phyloP scores from a whole-genome alignment of 2,329 filamentous ascomycete genomes.

The Nemania serpens region DNA sequence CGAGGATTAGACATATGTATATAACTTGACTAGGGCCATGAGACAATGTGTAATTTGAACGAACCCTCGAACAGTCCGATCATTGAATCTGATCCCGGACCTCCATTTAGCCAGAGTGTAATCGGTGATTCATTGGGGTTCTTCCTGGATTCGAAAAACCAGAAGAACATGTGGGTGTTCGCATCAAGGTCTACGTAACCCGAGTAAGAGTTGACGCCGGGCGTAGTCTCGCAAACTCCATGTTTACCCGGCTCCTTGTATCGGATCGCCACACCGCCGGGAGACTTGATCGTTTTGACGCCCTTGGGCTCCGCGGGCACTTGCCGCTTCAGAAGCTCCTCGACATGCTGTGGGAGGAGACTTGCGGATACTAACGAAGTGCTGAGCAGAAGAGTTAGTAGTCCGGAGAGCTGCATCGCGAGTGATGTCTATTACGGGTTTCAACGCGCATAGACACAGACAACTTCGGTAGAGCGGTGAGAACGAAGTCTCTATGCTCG shows the following conservation, averaged over 20 bases:
- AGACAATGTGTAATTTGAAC: neutral
- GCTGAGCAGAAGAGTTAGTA: constrained; percentile 28
- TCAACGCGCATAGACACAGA: too few species aligned
- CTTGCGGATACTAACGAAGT: constrained; percentile 26
- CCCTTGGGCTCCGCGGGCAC: constrained; percentile 48
- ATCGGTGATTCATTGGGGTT: constrained; percentile 48
- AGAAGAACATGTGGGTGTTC: constrained; percentile 49
- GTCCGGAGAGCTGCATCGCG: constrained; percentile 22
- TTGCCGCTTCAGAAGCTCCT: constrained; percentile 37
- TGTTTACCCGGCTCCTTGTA: constrained; percentile 56
- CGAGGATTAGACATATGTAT: constrained; percentile 9
- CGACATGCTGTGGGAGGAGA: constrained; percentile 31
- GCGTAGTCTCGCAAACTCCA: constrained; percentile 56
- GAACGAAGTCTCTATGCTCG: neutral
- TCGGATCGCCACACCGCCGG: constrained; percentile 50
- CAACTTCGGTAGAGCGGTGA: neutral
- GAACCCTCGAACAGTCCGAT: constrained; percentile 54
- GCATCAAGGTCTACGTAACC: constrained; percentile 40
- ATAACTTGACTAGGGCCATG: neutral
- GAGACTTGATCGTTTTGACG: constrained; percentile 50
- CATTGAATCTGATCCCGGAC: constrained; percentile 60
- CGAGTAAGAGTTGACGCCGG: constrained; percentile 55
- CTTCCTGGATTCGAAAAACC: constrained; percentile 51
- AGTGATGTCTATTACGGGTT: neutral
- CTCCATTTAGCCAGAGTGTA: constrained; percentile 55